phyloP scores from a whole-genome alignment of 805 yeast genomes.

The Candida chauliodis region DNA sequence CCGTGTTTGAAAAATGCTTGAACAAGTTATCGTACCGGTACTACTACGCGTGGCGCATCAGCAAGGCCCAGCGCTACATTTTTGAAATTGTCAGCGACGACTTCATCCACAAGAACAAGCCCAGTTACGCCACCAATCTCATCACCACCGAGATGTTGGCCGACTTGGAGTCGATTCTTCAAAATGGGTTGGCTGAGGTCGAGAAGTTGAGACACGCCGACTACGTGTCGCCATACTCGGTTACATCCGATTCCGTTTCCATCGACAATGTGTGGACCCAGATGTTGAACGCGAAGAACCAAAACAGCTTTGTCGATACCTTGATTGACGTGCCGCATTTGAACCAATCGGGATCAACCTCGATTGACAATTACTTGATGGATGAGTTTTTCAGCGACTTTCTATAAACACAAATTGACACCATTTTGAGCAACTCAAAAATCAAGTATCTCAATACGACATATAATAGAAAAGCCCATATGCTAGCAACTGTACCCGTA shows the following conservation, averaged over 20 bases:
- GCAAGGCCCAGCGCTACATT: conserved; percentile 51
- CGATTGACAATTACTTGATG: conserved; percentile 5
- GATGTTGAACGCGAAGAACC: conserved; percentile 11
- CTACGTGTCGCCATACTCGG: neutral
- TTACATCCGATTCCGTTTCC: conserved; percentile 8
- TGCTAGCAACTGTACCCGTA: too few relatives aligned
- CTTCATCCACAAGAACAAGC: conserved; percentile 16
- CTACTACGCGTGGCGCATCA: conserved; percentile 66
- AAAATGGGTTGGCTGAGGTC: conserved; percentile 16
- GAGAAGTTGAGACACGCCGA: conserved; percentile 8
- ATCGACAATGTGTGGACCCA: conserved; percentile 16
- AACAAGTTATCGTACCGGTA: conserved; percentile 52
- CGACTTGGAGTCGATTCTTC: conserved; percentile 20
- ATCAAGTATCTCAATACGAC: too few relatives aligned
- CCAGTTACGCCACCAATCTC: neutral
- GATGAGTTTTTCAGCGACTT: conserved; percentile 4
- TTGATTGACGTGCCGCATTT: neutral
- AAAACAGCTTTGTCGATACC: neutral
- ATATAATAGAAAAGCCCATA: too few relatives aligned
- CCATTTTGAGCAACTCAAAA: too few relatives aligned
- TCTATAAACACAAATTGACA: conserved; percentile 1
- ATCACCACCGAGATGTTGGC: conserved; percentile 18
- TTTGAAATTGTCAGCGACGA: conserved; percentile 31
- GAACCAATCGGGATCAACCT: neutral
- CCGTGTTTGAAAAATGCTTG: conserved; percentile 17